A percentile compares a stretch with the other conserved stretches of the same genome.
These are phyloP conservation scores for Xylariaceae sp. DNA, from an alignment of 2,329 filamentous ascomycete genomes.

Conservation along the genomic window DNA sequence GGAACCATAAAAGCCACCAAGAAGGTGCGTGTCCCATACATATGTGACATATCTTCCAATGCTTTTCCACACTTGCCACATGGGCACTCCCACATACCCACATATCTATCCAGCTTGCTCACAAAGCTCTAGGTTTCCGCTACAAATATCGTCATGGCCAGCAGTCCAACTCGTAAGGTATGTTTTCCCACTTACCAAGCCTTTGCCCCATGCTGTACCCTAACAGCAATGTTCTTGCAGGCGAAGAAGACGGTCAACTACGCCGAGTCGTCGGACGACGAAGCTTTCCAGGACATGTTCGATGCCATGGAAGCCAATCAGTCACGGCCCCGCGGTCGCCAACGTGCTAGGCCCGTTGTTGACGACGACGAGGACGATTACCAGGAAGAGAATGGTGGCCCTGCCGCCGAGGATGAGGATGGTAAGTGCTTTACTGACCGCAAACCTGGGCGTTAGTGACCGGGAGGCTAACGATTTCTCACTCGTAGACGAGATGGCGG, in stretches of 20 bases:
- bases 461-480: neutral
- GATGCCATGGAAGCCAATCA: slow-evolving; percentile 36
- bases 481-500: slow-evolving; percentile 62
- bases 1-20: slow-evolving; percentile 26
- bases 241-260: slow-evolving; percentile 64
- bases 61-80: too few relatives aligned
- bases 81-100: too few relatives aligned
- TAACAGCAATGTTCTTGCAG: slow-evolving; percentile 31
- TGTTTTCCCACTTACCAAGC: slow-evolving; percentile 17
- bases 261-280: slow-evolving; percentile 77
- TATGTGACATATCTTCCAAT: too few relatives aligned
- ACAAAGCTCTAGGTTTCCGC: slow-evolving; percentile 36
- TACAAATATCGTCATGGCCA: slow-evolving; percentile 40
- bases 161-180: slow-evolving; percentile 80
- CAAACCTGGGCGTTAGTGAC: neutral
- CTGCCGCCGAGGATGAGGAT: slow-evolving; percentile 57
- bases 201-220: too few relatives aligned
- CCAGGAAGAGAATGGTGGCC: slow-evolving; percentile 53
- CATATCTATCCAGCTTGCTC: too few relatives aligned
- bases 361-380: slow-evolving; percentile 67
- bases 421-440: slow-evolving; percentile 40
- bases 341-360: slow-evolving; percentile 56
- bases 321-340: slow-evolving; percentile 36
- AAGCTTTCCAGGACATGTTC: slow-evolving; percentile 71
- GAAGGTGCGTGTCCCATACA: slow-evolving; percentile 50